These are phyloP conservation scores for Phytophthora boehmeriae DNA, from an alignment of 352 stramenopile genomes.

Conservation along the genomic window DNA sequence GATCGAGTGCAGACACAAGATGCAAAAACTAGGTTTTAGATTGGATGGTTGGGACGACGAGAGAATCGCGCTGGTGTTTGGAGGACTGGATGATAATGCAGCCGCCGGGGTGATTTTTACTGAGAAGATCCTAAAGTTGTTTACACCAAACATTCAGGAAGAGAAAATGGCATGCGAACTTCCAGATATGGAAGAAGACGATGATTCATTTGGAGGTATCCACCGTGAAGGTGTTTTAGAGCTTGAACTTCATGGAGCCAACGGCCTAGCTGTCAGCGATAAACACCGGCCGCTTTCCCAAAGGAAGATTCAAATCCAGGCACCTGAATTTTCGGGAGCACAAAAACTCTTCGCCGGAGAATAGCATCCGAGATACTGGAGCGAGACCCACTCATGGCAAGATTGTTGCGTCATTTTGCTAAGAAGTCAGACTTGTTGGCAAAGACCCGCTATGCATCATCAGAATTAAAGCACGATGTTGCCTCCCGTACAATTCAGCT, in stretches of 20 bases:
- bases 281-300: slow-evolving; percentile 9
- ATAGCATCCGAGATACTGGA: slow-evolving; percentile 47
- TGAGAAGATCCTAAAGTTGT: slow-evolving; percentile 61
- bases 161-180: slow-evolving; percentile 76
- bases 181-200: slow-evolving; percentile 77
- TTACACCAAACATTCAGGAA: slow-evolving; percentile 74
- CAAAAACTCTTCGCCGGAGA: slow-evolving; percentile 35
- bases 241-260: slow-evolving; percentile 61
- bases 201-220: slow-evolving; percentile 66
- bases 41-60: slow-evolving; percentile 73
- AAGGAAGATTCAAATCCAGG: slow-evolving; percentile 41
- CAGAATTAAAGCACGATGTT: slow-evolving; percentile 11
- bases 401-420: slow-evolving; percentile 38
- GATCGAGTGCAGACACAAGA: slow-evolving; percentile 59
- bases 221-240: slow-evolving; percentile 74
- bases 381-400: slow-evolving; percentile 36
- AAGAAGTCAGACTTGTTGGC: slow-evolving; percentile 14
- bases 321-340: slow-evolving; percentile 34
- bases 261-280: slow-evolving; percentile 44
- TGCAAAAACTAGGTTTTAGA: slow-evolving; percentile 74
- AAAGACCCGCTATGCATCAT: slow-evolving; percentile 2
- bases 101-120: slow-evolving; percentile 49
- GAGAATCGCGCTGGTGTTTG: slow-evolving; percentile 70
- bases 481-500: not conserved
- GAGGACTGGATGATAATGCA: slow-evolving; percentile 42